Evolutionary conservation across 768 basidiomycete species (phyloP).

Genomic region (Paxillus involutus): DNA sequence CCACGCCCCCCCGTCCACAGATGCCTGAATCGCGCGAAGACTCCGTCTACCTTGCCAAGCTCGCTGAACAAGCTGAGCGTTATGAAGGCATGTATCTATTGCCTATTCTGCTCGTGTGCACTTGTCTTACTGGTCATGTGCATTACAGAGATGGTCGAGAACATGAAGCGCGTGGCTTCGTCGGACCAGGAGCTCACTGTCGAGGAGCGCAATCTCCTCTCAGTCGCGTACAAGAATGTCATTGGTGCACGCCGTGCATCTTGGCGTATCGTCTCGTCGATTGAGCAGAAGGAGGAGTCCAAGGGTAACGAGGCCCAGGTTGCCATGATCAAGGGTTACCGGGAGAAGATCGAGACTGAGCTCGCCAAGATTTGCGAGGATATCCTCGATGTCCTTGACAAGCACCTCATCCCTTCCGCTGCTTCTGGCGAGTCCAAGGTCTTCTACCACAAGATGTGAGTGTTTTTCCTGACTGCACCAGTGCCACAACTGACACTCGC

Average conservation of each 20-base stretch:
- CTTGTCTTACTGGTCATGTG: conserved; percentile 9
- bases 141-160: conserved; percentile 89
- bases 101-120: conserved; percentile 10
- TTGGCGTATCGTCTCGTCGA: conserved; percentile 97
- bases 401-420: conserved; percentile 96
- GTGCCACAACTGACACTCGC: conserved; percentile 12
- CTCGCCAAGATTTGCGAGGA: conserved; percentile 99
- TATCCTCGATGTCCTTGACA: conserved; percentile 95
- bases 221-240: conserved; percentile 99
- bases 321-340: conserved; percentile 95
- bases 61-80: conserved; percentile 99
- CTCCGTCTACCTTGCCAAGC: conserved; percentile 99
- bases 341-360: conserved; percentile 97
- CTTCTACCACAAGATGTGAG: conserved; percentile 99
- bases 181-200: conserved; percentile 98
- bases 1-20: conserved; percentile 32
- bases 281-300: conserved; percentile 99
- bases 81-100: conserved; percentile 74
- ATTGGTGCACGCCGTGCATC: conserved; percentile 98
- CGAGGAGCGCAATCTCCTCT: conserved; percentile 97
- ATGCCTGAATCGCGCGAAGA: conserved; percentile 88
- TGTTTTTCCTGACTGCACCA: not conserved
- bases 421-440: conserved; percentile 97
- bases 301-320: conserved; percentile 98
- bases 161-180: conserved; percentile 98